Base-by-base conservation (phyloP, 331 rosid species). In the Pyrus hybrid region DNA sequence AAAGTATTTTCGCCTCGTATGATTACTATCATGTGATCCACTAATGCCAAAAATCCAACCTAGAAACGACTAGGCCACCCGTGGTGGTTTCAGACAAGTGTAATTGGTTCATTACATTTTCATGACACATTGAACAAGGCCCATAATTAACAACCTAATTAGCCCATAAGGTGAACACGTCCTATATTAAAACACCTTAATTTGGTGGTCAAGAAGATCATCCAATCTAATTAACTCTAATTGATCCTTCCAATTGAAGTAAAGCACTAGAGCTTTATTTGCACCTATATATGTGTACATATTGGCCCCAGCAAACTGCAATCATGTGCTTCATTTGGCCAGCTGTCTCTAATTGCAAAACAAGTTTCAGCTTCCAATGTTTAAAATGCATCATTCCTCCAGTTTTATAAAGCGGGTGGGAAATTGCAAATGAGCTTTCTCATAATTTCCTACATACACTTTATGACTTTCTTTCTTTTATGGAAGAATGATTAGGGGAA, bases 281-380 rank as follows among this genome's bases (percentile, higher is more conserved):
- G 29, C 29, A 28, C 29, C 29, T 3, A 28, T 28, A 28, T 28
- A 28, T 2, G 29, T 28, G 29, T 28, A 28, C 29, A 58, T 35
- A 37, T 56, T 62, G 86, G 80, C 32, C 58, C 81, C 87, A 11
- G 57, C 76, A 28, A 73, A 18, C 20, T 28, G 29, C 63, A 49
- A 73, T 85, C 80, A 81, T 79, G 71, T 78, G 78, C 75, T 70
- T 80, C 61, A 82, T 84, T 73, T 32, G 9, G 83, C 80, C 82
- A 75, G 81, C 78, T 73, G 78, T 73, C 12, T 35, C 61, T 58
- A 63, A 68, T 81, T 77, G 66, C 69, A 41, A 67, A 68, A 32
- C 75, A 80, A 73, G 77, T 74, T 70, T 80, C 71, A 83, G 79
- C 76, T 77, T 73, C 74, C 77, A 80, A 75, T 35, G 74, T 56